Percentiles rank a stretch among this genome's conserved stretches.
Evolutionary conservation across 805 yeast species (phyloP).

Genomic region (Clavispora phyllophila): DNA sequence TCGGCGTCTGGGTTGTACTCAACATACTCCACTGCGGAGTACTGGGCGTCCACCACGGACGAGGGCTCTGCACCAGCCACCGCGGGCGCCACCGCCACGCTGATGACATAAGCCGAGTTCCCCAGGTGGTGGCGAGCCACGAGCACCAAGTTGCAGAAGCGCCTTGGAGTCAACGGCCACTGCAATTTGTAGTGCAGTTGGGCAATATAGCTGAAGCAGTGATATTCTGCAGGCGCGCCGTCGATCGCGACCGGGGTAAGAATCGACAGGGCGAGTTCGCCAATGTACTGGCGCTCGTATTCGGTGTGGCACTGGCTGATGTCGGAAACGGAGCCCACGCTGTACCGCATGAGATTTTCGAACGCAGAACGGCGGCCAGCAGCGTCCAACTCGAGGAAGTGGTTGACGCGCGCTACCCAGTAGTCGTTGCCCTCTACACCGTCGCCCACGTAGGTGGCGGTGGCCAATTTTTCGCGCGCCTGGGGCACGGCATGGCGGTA

Average conservation of each 20-base stretch:
- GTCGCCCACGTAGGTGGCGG: constrained; percentile 6
- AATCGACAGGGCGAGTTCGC: constrained; percentile 25
- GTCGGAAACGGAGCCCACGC: constrained; percentile 12
- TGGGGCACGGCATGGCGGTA: constrained; percentile 13
- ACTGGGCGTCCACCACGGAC: constrained; percentile 13
- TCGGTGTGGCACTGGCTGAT: constrained; percentile 27
- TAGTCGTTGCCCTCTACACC: constrained; percentile 10
- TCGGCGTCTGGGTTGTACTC: constrained; percentile 15
- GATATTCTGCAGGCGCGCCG: constrained; percentile 11
- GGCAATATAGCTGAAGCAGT: constrained; percentile 23
- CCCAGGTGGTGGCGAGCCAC: constrained; percentile 16
- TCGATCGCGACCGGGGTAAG: constrained; percentile 14
- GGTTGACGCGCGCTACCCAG: constrained; percentile 16
- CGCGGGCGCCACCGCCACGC: constrained; percentile 29
- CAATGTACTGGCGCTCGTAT: constrained; percentile 32
- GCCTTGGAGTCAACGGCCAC: constrained; percentile 31
- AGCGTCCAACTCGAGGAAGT: constrained; percentile 10
- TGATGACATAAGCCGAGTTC: constrained; percentile 26
- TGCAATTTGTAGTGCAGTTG: constrained; percentile 31
- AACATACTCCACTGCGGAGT: constrained; percentile 34
- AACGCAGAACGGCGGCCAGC: constrained; percentile 7
- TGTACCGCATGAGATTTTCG: constrained; percentile 8
- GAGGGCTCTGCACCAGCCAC: constrained; percentile 7
- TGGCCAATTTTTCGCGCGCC: constrained; percentile 8
- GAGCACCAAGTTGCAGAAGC: constrained; percentile 34